Evolutionary conservation across 164 flowering plant genomes (phyloP).

Genomic region (Stephania cephalantha): DNA sequence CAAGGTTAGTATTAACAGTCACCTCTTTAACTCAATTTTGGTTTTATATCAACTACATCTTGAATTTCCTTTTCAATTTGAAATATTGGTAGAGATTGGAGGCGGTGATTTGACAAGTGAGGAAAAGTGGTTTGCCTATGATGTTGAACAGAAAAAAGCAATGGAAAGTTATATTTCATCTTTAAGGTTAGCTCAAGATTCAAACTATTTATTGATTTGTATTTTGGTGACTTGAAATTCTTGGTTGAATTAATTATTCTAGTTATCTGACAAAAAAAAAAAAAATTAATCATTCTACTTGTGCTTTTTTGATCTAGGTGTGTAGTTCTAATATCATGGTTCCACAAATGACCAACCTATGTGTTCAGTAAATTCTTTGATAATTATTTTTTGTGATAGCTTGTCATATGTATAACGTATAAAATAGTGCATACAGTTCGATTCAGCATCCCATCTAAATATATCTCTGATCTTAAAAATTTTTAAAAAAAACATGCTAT

Average conservation of each 20-base stretch:
- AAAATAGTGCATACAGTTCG: too few relatives aligned
- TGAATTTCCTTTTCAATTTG: not conserved
- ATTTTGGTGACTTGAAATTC: not conserved
- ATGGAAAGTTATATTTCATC: constrained; percentile 27
- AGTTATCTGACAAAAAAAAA: too few relatives aligned
- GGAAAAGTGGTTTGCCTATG: constrained; percentile 36
- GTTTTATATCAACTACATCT: not conserved
- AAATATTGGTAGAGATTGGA: constrained; percentile 22
- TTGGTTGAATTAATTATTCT: not conserved
- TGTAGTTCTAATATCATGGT: not conserved
- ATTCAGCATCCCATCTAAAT: too few relatives aligned
- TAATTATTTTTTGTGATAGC: too few relatives aligned
- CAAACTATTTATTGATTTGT: not conserved
- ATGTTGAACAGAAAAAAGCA: constrained; percentile 18
- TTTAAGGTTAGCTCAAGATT: constrained; percentile 22
- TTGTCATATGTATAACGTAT: too few relatives aligned
- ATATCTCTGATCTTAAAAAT: not conserved
- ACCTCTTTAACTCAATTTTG: not conserved
- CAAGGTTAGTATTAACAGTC: constrained; percentile 48
- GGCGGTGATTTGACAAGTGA: constrained; percentile 18
- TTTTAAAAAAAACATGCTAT: not conserved
- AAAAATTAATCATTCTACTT: too few relatives aligned
- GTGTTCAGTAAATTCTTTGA: not conserved
- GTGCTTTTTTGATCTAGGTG: not conserved
- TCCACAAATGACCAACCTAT: not conserved